Base-by-base conservation (phyloP, 768 basidiomycete genomes). In the Rhodotorula babjevae region DNA sequence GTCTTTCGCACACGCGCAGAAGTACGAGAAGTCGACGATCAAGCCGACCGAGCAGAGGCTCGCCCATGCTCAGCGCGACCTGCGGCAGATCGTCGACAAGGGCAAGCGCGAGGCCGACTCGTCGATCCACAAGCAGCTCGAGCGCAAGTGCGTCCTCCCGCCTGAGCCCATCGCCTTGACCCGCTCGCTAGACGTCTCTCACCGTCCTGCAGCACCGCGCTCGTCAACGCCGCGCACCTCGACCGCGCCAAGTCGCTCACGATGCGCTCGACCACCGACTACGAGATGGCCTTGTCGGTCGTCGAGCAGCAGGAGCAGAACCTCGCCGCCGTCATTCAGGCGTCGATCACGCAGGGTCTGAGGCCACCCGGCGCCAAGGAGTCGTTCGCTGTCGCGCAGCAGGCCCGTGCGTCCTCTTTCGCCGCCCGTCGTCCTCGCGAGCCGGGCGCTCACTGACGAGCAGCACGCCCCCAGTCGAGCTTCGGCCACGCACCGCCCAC, bases 61-160 rank as follows among this genome's bases (percentile, higher is more conserved):
- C 12, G n/a, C 36, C n/a, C 44, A 44, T 36, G 6, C 49, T 21
- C 64, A 61, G 46, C 66, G 64, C 62, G 69, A 77, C 66, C 53
- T 76, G 59, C 36, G 67, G 15, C 52, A 72, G 23, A 44, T 66
- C 21, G 63, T 77, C 16, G 27, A 31, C n/a, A 44, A 29, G 19
- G 67, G 65, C 19, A 42, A 67, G n/a, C 63, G 56, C 23, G 58
- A 44, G 2, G 59, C 65, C 31, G 61, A 70, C 31, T 23, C 49
- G 11, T n/a, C 47, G 29, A 29, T 55, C 46, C n/a, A 42, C 25
- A 36, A 9, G 15, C 5, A 31, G 15, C 7, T 3, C 3, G 40
- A 42, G n/a, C 29, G 59, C 14, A 11, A 7, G 65, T 58, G 16
- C 56, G 61, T 53, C 2, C 12, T 3, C 15, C 16, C 14, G n/a